Evolutionary conservation across 2,329 filamentous ascomycete species (phyloP).

Genomic region (Epichloe coenophiala): DNA sequence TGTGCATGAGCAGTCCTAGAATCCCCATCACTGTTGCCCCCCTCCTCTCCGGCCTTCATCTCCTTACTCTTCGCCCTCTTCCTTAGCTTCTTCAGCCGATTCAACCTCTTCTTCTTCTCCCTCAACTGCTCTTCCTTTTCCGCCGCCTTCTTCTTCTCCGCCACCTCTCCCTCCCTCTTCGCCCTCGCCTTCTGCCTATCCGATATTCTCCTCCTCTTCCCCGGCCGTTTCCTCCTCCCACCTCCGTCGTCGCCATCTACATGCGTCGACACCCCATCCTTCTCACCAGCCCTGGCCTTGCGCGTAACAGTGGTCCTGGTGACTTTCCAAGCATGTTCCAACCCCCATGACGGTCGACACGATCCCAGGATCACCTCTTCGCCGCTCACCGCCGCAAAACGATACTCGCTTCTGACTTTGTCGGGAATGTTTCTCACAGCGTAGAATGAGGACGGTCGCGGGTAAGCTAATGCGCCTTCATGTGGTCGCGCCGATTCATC

Average conservation of each 20-base stretch:
- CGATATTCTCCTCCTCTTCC: slow-evolving; percentile 45
- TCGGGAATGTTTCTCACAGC: slow-evolving; percentile 26
- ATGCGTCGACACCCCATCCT: neutral
- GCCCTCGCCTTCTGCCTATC: slow-evolving; percentile 31
- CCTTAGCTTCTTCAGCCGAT: slow-evolving; percentile 46
- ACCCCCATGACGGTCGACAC: slow-evolving; percentile 37
- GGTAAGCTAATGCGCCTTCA: slow-evolving; percentile 20
- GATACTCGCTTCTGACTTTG: slow-evolving; percentile 25
- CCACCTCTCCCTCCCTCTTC: slow-evolving; percentile 25
- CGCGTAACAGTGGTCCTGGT: slow-evolving; percentile 26
- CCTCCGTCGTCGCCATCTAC: slow-evolving; percentile 9
- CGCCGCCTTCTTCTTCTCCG: slow-evolving; percentile 23
- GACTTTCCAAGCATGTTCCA: slow-evolving; percentile 49
- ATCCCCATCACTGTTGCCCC: slow-evolving; percentile 9
- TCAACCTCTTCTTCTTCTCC: slow-evolving; percentile 50
- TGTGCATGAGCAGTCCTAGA: neutral
- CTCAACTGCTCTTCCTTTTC: slow-evolving; percentile 42
- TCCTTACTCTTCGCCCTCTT: slow-evolving; percentile 44
- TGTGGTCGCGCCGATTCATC: slow-evolving; percentile 25
- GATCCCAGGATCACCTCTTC: slow-evolving; percentile 35
- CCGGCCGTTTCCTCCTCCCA: slow-evolving; percentile 31
- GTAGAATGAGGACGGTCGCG: slow-evolving; percentile 35
- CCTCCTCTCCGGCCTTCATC: slow-evolving; percentile 30
- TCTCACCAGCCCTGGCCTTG: slow-evolving; percentile 8
- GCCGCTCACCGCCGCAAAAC: slow-evolving; percentile 34